Evolutionary conservation across 2,329 filamentous ascomycete genomes (phyloP), one percentile per base, ranked within the genome.

Genomic region (Biscogniauxia sp.): DNA sequence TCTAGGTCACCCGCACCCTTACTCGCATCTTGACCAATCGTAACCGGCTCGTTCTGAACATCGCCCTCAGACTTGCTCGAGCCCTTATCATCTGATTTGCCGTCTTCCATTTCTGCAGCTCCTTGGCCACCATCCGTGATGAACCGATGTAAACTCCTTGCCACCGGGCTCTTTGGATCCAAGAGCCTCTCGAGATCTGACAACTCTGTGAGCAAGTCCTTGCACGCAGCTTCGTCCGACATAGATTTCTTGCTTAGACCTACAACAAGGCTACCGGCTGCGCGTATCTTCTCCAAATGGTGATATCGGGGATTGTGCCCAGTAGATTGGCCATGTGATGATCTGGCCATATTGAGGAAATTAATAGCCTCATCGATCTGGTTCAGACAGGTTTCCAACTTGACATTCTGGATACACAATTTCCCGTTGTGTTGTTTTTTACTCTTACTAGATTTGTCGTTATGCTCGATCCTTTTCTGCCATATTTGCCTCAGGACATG

Each of bases 401-500:
- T 69, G 54, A 70, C 66, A 37, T 51, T 63, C 54, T 72, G 70
- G 32, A 67, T 61, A 25, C 32, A 55, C 51, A 71, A 67, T 19
- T 67, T 65, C 23, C 66, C 61, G 23, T 59, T 45, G 51, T 67
- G 60, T 57, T 64, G 53, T 5, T 55, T 58, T 17, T 67, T 59
- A 9, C 56, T 61, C 20, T 32, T 55, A 53, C 62, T 66, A 54
- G 61, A 55, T 26, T 64, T 64, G 32, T 51, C 45, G 37, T 65
- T 65, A 9, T 61, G 56, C 28, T 65, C 64, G 11, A 69, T 62
- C 56, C 64, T 73, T 55, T 66, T 62, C 19, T 60, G 61, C 73
- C 73, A 74, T 20, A 73, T 66, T n/a, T 64, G 65, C 51, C 67
- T 64, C 17, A 73, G 66, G 15, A 68, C 55, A 28, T 60, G 55